A percentile compares a stretch with the other conserved stretches of the same genome.
Conservation (phyloP, 1,284 basidiomycete species). For the Rhodotorula sp. region DNA sequence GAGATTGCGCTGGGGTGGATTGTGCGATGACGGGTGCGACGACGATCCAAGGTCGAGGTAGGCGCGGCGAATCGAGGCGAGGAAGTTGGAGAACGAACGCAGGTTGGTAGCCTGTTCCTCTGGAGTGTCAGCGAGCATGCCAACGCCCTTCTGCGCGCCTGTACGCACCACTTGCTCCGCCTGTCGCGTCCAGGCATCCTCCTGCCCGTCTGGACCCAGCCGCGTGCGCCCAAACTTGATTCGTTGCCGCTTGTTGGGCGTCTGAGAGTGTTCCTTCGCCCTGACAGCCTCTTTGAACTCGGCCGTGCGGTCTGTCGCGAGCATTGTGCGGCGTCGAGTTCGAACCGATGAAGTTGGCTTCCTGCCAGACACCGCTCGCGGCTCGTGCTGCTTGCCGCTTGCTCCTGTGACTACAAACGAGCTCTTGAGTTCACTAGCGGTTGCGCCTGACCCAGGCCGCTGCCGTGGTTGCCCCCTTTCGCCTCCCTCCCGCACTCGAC, state of each 20-base stretch:
- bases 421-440: neutral
- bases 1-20: constrained; percentile 51
- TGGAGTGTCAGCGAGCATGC: neutral
- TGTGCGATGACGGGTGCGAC: constrained; percentile 45
- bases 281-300: constrained; percentile 35
- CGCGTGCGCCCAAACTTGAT: constrained; percentile 21
- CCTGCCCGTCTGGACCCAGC: neutral
- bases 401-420: no score
- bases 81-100: constrained; percentile 65
- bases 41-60: constrained; percentile 64
- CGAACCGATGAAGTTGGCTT: no score
- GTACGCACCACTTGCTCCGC: constrained; percentile 37
- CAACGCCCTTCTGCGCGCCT: neutral
- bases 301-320: constrained; percentile 20
- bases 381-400: no score
- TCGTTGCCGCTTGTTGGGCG: constrained; percentile 15
- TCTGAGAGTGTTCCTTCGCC: constrained; percentile 3
- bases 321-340: neutral
- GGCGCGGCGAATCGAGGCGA: constrained; percentile 66
- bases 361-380: no score
- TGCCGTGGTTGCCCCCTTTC: neutral
- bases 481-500: neutral
- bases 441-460: neutral
- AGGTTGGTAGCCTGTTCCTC: constrained; percentile 48
- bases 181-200: constrained; percentile 36